Conservation (phyloP, 1,284 basidiomycete genomes). For the Marasmius sp. region DNA sequence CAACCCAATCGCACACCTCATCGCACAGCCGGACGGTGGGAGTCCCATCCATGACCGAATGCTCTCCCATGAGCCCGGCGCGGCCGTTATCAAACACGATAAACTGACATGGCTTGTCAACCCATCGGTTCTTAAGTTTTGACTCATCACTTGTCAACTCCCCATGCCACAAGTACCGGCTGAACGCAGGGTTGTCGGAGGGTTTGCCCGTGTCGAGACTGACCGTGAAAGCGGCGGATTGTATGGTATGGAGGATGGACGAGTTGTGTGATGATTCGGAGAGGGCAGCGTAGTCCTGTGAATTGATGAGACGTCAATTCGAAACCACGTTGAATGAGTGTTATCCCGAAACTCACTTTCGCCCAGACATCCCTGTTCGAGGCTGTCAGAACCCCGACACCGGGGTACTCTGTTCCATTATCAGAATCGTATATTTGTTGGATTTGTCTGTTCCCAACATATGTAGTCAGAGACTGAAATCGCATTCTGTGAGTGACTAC, state of each 20-base stretch:
- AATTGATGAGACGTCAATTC: neutral
- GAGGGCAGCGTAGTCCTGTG: constrained; percentile 64
- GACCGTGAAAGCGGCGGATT: constrained; percentile 81
- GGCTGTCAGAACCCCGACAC: constrained; percentile 76
- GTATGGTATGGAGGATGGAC: constrained; percentile 67
- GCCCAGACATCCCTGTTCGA: constrained; percentile 85
- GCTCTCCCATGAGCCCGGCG: constrained; percentile 88
- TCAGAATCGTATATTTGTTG: constrained; percentile 72
- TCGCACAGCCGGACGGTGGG: constrained; percentile 64
- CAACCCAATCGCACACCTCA: constrained; percentile 66
- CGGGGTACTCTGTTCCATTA: constrained; percentile 53
- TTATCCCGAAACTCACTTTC: constrained; percentile 45
- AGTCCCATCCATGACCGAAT: constrained; percentile 88
- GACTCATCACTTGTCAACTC: constrained; percentile 45
- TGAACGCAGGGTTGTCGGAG: constrained; percentile 53
- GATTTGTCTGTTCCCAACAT: constrained; percentile 57
- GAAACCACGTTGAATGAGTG: neutral
- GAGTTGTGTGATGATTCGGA: constrained; percentile 59
- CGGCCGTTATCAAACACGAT: constrained; percentile 78
- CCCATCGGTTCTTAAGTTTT: constrained; percentile 72
- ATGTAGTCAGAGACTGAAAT: neutral
- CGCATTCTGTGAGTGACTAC: neutral
- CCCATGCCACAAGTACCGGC: constrained; percentile 76
- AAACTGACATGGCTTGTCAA: constrained; percentile 85
- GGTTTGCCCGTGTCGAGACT: constrained; percentile 71